These are phyloP conservation scores for Auricularia heimuer DNA, from an alignment of 768 basidiomycete species.

Conservation along the genomic window DNA sequence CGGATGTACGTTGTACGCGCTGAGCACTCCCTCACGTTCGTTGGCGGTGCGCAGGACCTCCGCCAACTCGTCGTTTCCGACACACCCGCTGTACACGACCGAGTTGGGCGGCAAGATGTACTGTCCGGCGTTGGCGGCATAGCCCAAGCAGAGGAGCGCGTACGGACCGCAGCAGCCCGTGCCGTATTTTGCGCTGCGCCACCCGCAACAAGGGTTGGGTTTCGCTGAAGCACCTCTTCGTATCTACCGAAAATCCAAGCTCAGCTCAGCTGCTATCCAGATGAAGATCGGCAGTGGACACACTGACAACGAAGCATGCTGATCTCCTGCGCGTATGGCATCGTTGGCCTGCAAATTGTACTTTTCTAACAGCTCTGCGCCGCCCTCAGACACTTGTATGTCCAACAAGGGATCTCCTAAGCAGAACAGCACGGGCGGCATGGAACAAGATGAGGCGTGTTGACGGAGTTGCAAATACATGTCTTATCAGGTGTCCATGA, in stretches of 20 bases:
- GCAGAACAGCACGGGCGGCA: constrained; percentile 57
- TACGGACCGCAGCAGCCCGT: constrained; percentile 84
- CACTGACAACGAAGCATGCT: constrained; percentile 73
- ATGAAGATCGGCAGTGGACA: neutral
- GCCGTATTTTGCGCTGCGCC: constrained; percentile 96
- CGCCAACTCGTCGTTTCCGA: constrained; percentile 88
- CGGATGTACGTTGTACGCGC: constrained; percentile 81
- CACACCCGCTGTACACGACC: constrained; percentile 89
- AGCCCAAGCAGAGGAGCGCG: constrained; percentile 5
- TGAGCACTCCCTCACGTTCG: constrained; percentile 78
- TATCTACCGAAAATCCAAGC: constrained; percentile 44
- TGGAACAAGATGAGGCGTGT: neutral
- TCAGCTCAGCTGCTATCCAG: neutral
- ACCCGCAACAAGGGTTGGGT: constrained; percentile 88
- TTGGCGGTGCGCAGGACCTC: constrained; percentile 84
- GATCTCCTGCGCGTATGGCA: constrained; percentile 86
- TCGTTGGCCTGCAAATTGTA: constrained; percentile 90
- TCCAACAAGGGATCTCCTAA: constrained; percentile 95
- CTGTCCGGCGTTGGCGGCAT: constrained; percentile 31
- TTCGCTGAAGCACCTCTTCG: constrained; percentile 69
- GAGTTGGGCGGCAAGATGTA: constrained; percentile 82
- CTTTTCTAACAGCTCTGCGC: constrained; percentile 71
- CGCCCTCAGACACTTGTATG: constrained; percentile 79
- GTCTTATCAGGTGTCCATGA: too few species aligned
- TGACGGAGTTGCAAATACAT: too few species aligned